Evolutionary conservation across 192 early-diverging fungal species (phyloP), one percentile per base, ranked within the genome.

Genomic region (Rhizoclosmatium globosum): DNA sequence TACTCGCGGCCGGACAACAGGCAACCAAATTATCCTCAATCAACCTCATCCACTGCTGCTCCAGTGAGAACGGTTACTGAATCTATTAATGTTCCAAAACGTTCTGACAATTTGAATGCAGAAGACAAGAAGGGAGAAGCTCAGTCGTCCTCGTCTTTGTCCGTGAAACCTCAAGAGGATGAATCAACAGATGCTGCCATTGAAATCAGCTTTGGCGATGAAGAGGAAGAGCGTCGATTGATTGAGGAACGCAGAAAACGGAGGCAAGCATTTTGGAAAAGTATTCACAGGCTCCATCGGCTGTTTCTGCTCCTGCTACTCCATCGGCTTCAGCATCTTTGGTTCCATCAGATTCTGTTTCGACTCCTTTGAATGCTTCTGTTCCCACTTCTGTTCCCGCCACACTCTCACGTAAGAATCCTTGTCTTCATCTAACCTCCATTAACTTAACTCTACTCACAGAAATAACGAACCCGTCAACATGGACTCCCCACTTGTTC

Each of bases 221-320:
- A 94, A 58, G 90, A 89, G 38, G 93, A 95, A 47, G 94, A 96
- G 78, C 91, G 94, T 70, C 84, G 88, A 60, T 68, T 94, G 66
- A 92, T 97, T 72, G 95, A 97, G 77, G 95, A 95, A 86, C 90
- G 95, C 4, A 89, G 95, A 47, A 91, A 89, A 76, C 88, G 92
- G 41, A 87, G 94, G 67, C 85, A 86, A 71, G 93, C 89, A 95
- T 98, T 61, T 67, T 98, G 58, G 82, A 89, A 68, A 91, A 93
- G 78, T 85, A 93, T 46, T 23, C 61, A 78, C 45, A 77, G 71
- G 60, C 53, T 71, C 44, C 53, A 42, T 19, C 50, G 62, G 69
- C 42, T 65, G 62, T 62, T 31, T 77, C 75, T 47, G 57, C 39
- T 21, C 17, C 13, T 23, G 17, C 64, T 23, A n/a, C 68, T 13